phyloP scores from a whole-genome alignment of 805 yeast species.

The Yarrowia hollandica region DNA sequence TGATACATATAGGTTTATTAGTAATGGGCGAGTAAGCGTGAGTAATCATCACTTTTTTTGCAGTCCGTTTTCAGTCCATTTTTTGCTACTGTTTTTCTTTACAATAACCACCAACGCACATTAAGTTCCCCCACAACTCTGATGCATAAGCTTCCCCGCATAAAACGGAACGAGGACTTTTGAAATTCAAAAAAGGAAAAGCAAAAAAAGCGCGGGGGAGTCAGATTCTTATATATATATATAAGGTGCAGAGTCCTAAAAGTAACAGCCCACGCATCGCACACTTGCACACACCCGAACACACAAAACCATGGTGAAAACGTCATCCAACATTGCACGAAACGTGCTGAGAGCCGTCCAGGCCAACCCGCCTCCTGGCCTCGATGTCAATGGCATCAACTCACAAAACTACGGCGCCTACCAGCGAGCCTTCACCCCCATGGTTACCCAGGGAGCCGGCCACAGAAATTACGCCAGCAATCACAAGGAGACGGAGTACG shows the following conservation, averaged over 20 bases:
- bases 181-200: too few relatives aligned
- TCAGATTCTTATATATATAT: too few relatives aligned
- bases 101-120: too few relatives aligned
- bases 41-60: too few relatives aligned
- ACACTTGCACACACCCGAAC: too few relatives aligned
- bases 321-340: conserved; percentile 9
- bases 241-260: too few relatives aligned
- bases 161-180: neutral
- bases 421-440: conserved; percentile 26
- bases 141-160: conserved; percentile 16
- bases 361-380: conserved; percentile 28
- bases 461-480: conserved; percentile 22
- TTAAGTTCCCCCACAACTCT: conserved; percentile 16
- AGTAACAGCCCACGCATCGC: too few relatives aligned
- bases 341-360: conserved; percentile 27
- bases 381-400: conserved; percentile 22
- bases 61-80: too few relatives aligned
- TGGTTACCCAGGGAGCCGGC: conserved; percentile 11
- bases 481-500: conserved; percentile 39
- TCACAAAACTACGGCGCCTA: conserved; percentile 5
- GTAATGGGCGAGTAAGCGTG: too few relatives aligned
- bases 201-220: too few relatives aligned
- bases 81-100: too few relatives aligned
- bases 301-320: conserved; percentile 1
- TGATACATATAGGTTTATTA: too few relatives aligned